These are phyloP conservation scores for Colletotrichum euphorbiae DNA, from an alignment of 2,329 filamentous ascomycete species.

Conservation along the genomic window DNA sequence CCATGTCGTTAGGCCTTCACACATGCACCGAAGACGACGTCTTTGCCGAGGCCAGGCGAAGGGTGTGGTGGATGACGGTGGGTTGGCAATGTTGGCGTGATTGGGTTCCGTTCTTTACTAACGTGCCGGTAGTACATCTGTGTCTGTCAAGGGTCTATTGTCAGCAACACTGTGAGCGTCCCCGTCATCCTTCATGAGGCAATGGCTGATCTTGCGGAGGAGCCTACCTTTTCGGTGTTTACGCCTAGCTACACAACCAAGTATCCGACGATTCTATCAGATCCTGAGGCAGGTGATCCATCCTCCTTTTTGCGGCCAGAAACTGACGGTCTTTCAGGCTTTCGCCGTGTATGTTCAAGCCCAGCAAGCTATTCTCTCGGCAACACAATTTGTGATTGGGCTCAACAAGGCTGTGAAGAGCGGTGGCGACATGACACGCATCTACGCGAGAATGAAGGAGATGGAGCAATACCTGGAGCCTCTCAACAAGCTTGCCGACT, in stretches of 20 bases:
- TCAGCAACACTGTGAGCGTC: conserved; percentile 59
- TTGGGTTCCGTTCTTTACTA: not conserved
- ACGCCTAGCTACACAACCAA: conserved; percentile 58
- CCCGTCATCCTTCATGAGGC: not conserved
- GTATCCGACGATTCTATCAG: conserved; percentile 54
- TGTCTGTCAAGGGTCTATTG: conserved; percentile 62
- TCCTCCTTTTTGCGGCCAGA: not conserved
- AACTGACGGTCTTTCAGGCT: conserved; percentile 47
- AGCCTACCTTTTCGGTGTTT: conserved; percentile 57
- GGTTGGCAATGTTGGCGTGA: conserved; percentile 25
- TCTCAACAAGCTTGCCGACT: conserved; percentile 50
- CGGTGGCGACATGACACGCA: conserved; percentile 52
- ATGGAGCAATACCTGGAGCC: conserved; percentile 54
- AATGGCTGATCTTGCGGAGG: conserved; percentile 44
- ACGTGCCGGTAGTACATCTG: conserved; percentile 54
- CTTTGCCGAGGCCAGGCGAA: conserved; percentile 58
- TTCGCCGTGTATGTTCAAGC: conserved; percentile 58
- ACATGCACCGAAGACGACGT: conserved; percentile 51
- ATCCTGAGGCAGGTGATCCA: conserved; percentile 52
- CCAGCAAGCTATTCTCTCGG: conserved; percentile 59
- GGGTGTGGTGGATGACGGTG: conserved; percentile 66
- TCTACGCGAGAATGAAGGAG: conserved; percentile 56
- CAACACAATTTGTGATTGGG: conserved; percentile 61
- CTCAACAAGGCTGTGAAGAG: conserved; percentile 56
- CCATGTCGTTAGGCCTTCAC: conserved; percentile 59